Evolutionary conservation across 2,329 filamentous ascomycete genomes (phyloP), one percentile per base, ranked within the genome.

Genomic region (Colletotrichum sp.): DNA sequence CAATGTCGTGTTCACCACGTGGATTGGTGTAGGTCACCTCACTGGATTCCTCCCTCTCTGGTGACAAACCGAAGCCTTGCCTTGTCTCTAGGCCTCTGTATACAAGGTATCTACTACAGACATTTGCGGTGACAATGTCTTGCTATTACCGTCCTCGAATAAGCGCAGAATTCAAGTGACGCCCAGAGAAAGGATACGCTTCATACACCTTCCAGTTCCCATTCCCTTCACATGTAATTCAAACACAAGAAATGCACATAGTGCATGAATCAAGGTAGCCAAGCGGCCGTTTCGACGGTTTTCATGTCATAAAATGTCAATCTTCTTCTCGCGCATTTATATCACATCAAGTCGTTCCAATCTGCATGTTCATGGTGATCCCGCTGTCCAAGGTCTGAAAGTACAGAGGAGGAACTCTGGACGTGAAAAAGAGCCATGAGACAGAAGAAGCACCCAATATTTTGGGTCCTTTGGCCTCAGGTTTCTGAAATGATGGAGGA

Each of bases 221-320:
- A 6, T 15, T 36, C 15, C 16, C 4, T 39, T 43, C 8, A 5
- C 4, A 43, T 43, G 39, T 8, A 43, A 6, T 18, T 8, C 5
- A 10, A 10, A 43, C 10, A 18, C 1, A 34, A 12, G 3, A 4
- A n/a, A 2, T 10, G 5, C 5, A 12, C 6, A 2, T 5, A 48
- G 1, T 12, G 3, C 18, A 6, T 5, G 4, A n/a, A 48, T n/a
- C 9, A 6, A 48, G 1, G 16, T 39, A 1, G 8, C 16, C 18
- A 36, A 16, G 6, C 2, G 6, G 6, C 34, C 6, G 3, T 3
- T 16, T 36, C 4, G 8, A 16, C 6, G 3, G 15, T 15, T 7
- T 13, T 34, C 32, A 34, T 5, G 15, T 5, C 1, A n/a, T 9
- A 43, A n/a, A 1, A 10, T 5, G 16, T n/a, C 39, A n/a, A 10